Evolutionary conservation across 305 asterid species (phyloP).

Genomic region (Solanum hybrid): DNA sequence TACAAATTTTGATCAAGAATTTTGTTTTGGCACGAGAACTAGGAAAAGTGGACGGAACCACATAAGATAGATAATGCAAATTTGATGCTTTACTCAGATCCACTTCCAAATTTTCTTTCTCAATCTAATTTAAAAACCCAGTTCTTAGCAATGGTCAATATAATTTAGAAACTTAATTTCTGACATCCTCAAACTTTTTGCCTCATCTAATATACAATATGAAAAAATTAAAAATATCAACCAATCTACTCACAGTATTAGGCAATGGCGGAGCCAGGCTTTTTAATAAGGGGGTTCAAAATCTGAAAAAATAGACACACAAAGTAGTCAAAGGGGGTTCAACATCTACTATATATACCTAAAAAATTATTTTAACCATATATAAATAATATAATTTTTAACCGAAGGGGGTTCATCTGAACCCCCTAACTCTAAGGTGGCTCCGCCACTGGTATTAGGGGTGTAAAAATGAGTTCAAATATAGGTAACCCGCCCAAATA

Average conservation of each 20-base stretch:
- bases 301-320: too few species aligned
- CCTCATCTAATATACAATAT: not conserved
- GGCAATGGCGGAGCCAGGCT: not conserved
- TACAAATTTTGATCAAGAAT: not conserved
- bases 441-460: too few species aligned
- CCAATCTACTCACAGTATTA: not conserved
- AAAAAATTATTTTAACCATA: too few species aligned
- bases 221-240: not conserved
- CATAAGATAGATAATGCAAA: not conserved
- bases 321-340: too few species aligned
- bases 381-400: too few species aligned
- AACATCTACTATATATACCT: too few species aligned
- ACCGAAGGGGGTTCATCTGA: too few species aligned
- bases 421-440: too few species aligned
- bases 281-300: too few species aligned
- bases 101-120: not conserved
- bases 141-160: not conserved
- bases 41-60: not conserved
- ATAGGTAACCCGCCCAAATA: too few species aligned
- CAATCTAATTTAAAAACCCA: not conserved
- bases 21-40: not conserved
- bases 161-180: not conserved
- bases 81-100: not conserved
- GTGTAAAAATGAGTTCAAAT: too few species aligned
- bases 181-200: not conserved